Conservation (phyloP, 2,329 filamentous ascomycete genomes). For the Cladosporium cucumerinum region DNA sequence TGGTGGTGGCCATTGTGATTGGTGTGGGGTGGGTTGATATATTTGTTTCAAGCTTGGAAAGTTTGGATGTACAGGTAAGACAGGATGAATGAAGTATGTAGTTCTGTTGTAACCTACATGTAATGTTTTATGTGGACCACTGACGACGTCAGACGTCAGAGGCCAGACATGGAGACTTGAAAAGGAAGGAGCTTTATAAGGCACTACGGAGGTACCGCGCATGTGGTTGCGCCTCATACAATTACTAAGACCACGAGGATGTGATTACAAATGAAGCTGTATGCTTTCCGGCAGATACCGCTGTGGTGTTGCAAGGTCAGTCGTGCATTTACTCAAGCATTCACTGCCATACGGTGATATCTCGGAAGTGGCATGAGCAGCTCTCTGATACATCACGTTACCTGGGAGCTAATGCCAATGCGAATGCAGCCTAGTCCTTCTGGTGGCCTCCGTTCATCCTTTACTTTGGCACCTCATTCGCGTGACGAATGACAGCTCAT, state of each 20-base stretch:
- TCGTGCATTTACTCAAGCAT: background rate
- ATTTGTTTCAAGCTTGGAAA: background rate
- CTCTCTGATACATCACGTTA: background rate
- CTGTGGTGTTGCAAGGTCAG: background rate
- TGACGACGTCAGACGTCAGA: background rate
- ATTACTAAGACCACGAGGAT: background rate
- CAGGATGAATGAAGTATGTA: background rate
- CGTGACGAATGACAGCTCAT: background rate
- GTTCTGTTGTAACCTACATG: background rate
- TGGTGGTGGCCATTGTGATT: slow-evolving; percentile 11
- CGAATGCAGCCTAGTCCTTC: too few species aligned
- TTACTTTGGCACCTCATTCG: background rate
- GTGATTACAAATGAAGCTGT: background rate
- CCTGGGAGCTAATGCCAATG: background rate
- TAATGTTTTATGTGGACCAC: background rate
- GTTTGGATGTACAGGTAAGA: background rate
- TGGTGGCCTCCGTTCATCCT: background rate
- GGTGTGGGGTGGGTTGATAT: background rate
- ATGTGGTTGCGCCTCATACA: background rate
- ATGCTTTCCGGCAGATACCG: background rate
- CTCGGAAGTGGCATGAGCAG: background rate
- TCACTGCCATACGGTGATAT: background rate
- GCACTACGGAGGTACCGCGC: background rate
- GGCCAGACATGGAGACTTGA: background rate
- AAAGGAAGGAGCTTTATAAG: background rate